Base-by-base conservation (phyloP, 495 filamentous ascomycete genomes). In the Aspergillus homomorphus region DNA sequence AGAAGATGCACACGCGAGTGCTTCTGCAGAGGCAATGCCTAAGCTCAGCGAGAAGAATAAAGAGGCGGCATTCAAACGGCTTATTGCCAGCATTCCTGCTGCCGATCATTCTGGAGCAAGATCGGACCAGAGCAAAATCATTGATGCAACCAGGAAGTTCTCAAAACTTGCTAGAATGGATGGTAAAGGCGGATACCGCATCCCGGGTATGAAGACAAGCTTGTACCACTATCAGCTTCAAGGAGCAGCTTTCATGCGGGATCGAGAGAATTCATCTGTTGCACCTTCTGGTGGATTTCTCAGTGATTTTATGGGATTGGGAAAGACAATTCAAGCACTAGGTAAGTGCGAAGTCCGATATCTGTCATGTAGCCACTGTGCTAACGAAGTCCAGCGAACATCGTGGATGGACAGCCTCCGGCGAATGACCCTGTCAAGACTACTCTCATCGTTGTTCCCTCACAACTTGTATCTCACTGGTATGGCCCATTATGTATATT, bases 261-360 rank as follows among this genome's bases (percentile, higher is more conserved):
- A 73, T 1, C 74, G 83, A 21, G 86, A 89, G 57, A 67, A 73
- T 4, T 73, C 66, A 0, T 23, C 50, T 0, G 24, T 59, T 0
- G 53, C 62, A 14, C 82, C 83, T 0, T 66, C 65, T 21, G 84
- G 85, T 0, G 84, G 86, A 0, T 67, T 89, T 8, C 61, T 83
- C 1, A 80, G 79, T 0, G 85, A 89, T 62, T 67, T 73, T 18
- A 88, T 89, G 85, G 86, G 87, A 0, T 66, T 88, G 1, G 87
- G 87, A 0, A 90, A 86, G 57, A 86, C 83, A 0, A 53, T 86
- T 0, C 65, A 77, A 62, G 68, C 73, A 0, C 61, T 86, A 12
- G 64, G 70, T 73, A 53, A 48, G 52, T 48, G n/a, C 8, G 12
- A 18, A 20, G 24, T 2, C 4, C n/a, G 44, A 22, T 3, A 21